Percentiles rank a stretch among this genome's conserved stretches.
phyloP scores from a whole-genome alignment of 1,284 basidiomycete genomes.

The Fistulinella staudtii region DNA sequence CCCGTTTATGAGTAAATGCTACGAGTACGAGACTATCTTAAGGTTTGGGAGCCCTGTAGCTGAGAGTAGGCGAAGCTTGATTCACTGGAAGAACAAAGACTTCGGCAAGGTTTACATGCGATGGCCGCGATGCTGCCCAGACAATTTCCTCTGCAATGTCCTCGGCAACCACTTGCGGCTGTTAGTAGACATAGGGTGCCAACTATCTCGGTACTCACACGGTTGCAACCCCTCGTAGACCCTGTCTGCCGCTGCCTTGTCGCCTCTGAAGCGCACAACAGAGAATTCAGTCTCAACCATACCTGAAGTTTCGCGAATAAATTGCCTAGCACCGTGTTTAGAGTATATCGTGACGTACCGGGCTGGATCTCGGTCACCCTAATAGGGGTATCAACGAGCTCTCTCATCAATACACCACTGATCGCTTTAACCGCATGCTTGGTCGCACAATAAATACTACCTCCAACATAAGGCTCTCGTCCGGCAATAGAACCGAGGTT shows the following conservation, averaged over 20 bases:
- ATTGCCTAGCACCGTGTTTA: slow-evolving; percentile 1
- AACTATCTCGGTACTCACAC: slow-evolving; percentile 42
- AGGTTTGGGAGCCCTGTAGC: slow-evolving; percentile 21
- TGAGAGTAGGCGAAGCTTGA: slow-evolving; percentile 66
- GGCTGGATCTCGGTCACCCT: slow-evolving; percentile 91
- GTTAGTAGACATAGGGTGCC: not conserved
- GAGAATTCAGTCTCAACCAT: slow-evolving; percentile 96
- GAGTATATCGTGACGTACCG: slow-evolving; percentile 41
- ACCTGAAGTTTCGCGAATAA: slow-evolving; percentile 38
- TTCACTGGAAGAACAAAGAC: slow-evolving; percentile 77
- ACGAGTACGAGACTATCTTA: slow-evolving; percentile 3
- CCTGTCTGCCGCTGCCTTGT: slow-evolving; percentile 74
- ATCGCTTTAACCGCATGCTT: slow-evolving; percentile 92
- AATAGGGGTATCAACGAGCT: slow-evolving; percentile 88
- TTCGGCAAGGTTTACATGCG: slow-evolving; percentile 85
- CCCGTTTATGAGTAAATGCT: slow-evolving; percentile 3
- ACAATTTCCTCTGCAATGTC: slow-evolving; percentile 98
- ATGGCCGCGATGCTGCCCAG: slow-evolving; percentile 86
- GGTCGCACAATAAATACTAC: slow-evolving; percentile 77
- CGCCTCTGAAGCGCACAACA: slow-evolving; percentile 82
- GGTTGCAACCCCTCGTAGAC: slow-evolving; percentile 89
- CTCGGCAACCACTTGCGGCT: slow-evolving; percentile 59
- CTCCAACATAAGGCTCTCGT: slow-evolving; percentile 87
- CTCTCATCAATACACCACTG: slow-evolving; percentile 76
- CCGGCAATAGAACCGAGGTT: slow-evolving; percentile 95